These are phyloP conservation scores for Aspergillus conjunctus DNA, from an alignment of 495 filamentous ascomycete species.

Conservation along the genomic window DNA sequence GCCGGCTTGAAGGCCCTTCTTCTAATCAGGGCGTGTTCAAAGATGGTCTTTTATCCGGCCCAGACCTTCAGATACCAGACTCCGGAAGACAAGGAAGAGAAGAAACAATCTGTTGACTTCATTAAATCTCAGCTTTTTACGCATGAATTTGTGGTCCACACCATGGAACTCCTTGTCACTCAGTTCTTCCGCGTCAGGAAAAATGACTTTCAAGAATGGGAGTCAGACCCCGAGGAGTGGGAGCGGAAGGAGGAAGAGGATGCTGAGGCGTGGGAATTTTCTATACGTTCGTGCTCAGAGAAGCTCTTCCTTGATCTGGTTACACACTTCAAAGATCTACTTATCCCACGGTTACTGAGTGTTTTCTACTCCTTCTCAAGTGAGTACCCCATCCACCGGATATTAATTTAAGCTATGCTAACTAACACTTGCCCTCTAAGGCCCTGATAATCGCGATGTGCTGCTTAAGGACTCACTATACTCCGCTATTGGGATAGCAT, in stretches of 20 bases:
- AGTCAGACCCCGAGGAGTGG: constrained; percentile 92
- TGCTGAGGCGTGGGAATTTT: constrained; percentile 81
- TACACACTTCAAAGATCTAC: constrained; percentile 77
- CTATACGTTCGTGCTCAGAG: constrained; percentile 86
- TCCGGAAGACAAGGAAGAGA: constrained; percentile 67
- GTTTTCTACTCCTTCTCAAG: constrained; percentile 77
- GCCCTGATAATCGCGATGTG: constrained; percentile 63
- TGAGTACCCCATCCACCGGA: constrained; percentile 31
- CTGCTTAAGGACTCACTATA: constrained; percentile 91
- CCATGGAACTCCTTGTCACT: constrained; percentile 81
- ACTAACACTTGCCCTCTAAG: constrained; percentile 35
- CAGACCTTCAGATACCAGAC: constrained; percentile 82
- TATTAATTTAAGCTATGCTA: background rate
- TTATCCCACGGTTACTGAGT: constrained; percentile 71
- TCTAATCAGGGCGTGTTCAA: constrained; percentile 78
- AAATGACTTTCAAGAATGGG: constrained; percentile 84
- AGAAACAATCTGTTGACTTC: constrained; percentile 60
- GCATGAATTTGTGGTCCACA: constrained; percentile 69
- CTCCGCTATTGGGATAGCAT: constrained; percentile 84
- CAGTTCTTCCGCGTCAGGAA: constrained; percentile 87
- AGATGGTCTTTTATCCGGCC: constrained; percentile 76
- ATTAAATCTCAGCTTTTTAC: constrained; percentile 75
- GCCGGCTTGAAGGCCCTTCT: constrained; percentile 79
- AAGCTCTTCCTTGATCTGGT: constrained; percentile 91
- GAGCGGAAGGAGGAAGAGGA: constrained; percentile 78